Percentiles rank a stretch among this genome's conserved stretches.
phyloP scores from a whole-genome alignment of 2,329 filamentous ascomycete genomes.

The Monosporascus sp. region DNA sequence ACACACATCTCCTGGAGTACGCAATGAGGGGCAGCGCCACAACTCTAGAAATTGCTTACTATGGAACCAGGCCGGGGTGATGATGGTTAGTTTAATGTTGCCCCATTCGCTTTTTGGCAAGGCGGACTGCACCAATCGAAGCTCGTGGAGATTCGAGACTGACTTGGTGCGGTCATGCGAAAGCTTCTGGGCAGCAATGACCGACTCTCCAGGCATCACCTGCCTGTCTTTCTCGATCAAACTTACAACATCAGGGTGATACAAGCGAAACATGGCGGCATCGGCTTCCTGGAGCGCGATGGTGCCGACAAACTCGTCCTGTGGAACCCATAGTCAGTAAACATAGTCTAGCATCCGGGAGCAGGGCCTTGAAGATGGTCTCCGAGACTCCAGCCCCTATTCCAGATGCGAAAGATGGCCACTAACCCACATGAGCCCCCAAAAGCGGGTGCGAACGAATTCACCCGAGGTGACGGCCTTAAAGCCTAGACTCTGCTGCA shows the following conservation, averaged over 20 bases:
- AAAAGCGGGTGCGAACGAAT: constrained; percentile 52
- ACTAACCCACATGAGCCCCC: constrained; percentile 43
- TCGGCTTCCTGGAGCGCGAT: constrained; percentile 45
- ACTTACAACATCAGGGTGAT: constrained; percentile 51
- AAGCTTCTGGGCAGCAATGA: constrained; percentile 46
- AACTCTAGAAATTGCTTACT: constrained; percentile 7
- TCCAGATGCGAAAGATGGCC: neutral
- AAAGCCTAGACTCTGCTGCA: constrained; percentile 63
- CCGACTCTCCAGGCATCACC: constrained; percentile 53
- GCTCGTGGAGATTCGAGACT: constrained; percentile 45
- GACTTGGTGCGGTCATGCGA: constrained; percentile 37
- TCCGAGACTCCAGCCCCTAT: neutral
- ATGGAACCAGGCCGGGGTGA: constrained; percentile 54
- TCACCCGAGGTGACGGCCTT: constrained; percentile 68
- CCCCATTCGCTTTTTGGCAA: constrained; percentile 44
- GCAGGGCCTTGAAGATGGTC: neutral
- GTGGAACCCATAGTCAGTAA: neutral
- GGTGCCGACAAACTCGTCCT: constrained; percentile 46
- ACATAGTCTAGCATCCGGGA: neutral
- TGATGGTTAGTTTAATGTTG: constrained; percentile 51
- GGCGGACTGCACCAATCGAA: constrained; percentile 40
- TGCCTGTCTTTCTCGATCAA: constrained; percentile 48
- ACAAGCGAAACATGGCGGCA: constrained; percentile 47
- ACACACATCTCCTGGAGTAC: too few relatives aligned
- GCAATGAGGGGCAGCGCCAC: too few relatives aligned